Evolutionary conservation across 2,329 filamentous ascomycete genomes (phyloP).

Genomic region (Elsinoe ampelina): DNA sequence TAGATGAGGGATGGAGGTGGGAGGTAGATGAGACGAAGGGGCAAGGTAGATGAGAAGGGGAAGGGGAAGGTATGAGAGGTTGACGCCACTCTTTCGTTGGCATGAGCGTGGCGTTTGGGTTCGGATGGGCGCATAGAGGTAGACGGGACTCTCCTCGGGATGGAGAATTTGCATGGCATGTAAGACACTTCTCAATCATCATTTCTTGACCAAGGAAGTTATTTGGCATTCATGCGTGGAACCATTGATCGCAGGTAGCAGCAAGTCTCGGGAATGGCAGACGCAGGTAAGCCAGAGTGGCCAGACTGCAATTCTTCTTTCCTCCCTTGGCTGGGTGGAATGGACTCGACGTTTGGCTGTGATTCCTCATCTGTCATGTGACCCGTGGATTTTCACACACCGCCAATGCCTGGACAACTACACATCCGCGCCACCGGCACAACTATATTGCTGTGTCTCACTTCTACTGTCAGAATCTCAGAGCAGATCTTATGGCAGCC

Average conservation of each 20-base stretch:
- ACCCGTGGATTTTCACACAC: no score
- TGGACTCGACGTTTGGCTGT: no score
- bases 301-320: no score
- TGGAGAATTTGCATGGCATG: not conserved
- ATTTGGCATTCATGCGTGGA: not conserved
- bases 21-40: not conserved
- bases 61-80: not conserved
- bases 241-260: not conserved
- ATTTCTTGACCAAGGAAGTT: not conserved
- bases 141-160: not conserved
- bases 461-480: not conserved
- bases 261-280: not conserved
- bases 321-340: no score
- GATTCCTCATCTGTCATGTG: no score
- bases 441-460: not conserved
- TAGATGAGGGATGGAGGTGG: not conserved
- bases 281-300: no score
- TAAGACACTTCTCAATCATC: not conserved
- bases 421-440: no score
- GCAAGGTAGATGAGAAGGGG: not conserved
- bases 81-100: not conserved
- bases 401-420: no score
- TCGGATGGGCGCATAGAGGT: not conserved
- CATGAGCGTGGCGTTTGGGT: slow-evolving; percentile 7
- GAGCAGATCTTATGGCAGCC: not conserved